Percentiles rank a stretch among this genome's conserved stretches.
Evolutionary conservation across 148 eudicot species (phyloP).

Genomic region (Pouteria glomerata): DNA sequence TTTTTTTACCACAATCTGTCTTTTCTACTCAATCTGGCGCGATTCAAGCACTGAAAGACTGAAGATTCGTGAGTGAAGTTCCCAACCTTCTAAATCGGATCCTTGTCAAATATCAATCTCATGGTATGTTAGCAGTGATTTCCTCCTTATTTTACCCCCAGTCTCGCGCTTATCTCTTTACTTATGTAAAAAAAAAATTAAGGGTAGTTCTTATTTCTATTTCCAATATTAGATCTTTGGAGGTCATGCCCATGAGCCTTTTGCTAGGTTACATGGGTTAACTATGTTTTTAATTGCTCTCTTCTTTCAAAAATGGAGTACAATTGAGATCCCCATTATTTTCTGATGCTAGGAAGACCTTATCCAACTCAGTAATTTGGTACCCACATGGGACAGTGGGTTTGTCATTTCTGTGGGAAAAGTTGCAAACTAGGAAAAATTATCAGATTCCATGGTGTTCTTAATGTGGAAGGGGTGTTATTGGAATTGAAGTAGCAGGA

Average conservation of each 20-base stretch:
- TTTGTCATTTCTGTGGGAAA: neutral
- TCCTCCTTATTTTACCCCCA: neutral
- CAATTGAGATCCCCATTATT: neutral
- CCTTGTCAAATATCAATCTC: neutral
- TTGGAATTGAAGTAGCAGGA: slow-evolving; percentile 7
- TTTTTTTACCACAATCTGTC: too few species aligned
- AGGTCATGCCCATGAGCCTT: neutral
- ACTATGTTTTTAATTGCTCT: too few species aligned
- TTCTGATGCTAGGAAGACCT: neutral
- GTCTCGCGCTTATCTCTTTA: neutral
- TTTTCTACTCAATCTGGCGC: neutral
- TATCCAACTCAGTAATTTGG: too few species aligned
- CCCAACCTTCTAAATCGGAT: neutral
- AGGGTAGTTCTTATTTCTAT: neutral
- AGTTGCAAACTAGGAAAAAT: neutral
- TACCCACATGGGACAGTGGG: neutral
- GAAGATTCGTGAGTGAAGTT: neutral
- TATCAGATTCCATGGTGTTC: neutral
- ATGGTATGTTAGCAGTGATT: neutral
- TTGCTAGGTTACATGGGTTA: neutral
- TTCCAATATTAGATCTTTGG: neutral
- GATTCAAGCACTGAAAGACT: neutral
- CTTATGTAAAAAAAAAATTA: neutral
- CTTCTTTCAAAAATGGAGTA: neutral
- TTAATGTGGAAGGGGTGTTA: neutral